Evolutionary conservation across 768 basidiomycete species (phyloP).

Genomic region (Suillus decipiens): DNA sequence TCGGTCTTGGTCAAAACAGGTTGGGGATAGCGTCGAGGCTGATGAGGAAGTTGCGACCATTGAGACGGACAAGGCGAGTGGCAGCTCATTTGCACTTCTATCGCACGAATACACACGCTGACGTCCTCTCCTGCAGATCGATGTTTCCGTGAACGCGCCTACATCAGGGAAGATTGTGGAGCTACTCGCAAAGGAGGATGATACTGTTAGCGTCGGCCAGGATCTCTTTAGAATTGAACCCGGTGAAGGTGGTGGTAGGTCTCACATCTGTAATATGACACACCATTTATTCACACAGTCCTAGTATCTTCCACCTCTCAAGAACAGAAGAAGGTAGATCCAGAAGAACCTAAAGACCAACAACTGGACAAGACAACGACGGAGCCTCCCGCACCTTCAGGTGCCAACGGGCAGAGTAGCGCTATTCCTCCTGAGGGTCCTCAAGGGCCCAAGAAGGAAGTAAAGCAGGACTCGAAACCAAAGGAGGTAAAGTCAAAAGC

Average conservation of each 20-base stretch:
- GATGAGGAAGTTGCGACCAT: slow-evolving; percentile 98
- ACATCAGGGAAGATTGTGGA: slow-evolving; percentile 85
- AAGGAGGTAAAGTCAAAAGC: slow-evolving; percentile 33
- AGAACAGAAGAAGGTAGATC: slow-evolving; percentile 39
- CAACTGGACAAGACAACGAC: slow-evolving; percentile 49
- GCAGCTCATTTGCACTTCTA: background rate
- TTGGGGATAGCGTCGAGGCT: slow-evolving; percentile 84
- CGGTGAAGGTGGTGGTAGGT: slow-evolving; percentile 62
- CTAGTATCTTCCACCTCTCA: slow-evolving; percentile 34
- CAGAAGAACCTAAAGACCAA: slow-evolving; percentile 47
- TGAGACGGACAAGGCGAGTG: slow-evolving; percentile 93
- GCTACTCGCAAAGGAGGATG: slow-evolving; percentile 86
- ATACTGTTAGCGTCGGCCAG: slow-evolving; percentile 93
- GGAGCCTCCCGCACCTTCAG: slow-evolving; percentile 45
- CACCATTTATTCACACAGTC: slow-evolving; percentile 15
- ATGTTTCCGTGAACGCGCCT: slow-evolving; percentile 95
- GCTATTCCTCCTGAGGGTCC: slow-evolving; percentile 28
- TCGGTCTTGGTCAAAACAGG: slow-evolving; percentile 91
- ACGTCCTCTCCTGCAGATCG: slow-evolving; percentile 61
- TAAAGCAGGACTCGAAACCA: slow-evolving; percentile 35
- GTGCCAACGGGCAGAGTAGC: slow-evolving; percentile 24
- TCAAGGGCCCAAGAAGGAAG: slow-evolving; percentile 38
- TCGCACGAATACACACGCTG: background rate
- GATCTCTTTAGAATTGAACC: slow-evolving; percentile 91
- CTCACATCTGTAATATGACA: background rate